These are phyloP conservation scores for Leccinum angustisporum DNA, from an alignment of 1,284 basidiomycete genomes.

Conservation along the genomic window DNA sequence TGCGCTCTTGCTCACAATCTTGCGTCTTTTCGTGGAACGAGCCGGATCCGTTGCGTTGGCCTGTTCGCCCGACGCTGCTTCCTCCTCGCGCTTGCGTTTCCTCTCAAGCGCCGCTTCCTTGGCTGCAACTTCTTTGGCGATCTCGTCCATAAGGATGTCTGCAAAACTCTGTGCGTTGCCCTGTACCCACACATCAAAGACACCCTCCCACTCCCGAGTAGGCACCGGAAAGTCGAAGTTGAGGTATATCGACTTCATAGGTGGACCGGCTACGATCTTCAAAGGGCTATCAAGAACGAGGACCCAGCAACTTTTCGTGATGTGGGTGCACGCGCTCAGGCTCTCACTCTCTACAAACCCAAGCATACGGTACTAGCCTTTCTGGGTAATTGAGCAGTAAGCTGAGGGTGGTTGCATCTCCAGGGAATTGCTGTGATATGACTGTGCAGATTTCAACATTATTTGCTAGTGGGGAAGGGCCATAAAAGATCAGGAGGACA, in stretches of 20 bases:
- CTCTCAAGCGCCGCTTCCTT: conserved; percentile 53
- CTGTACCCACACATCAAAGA: conserved; percentile 90
- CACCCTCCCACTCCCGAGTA: conserved; percentile 84
- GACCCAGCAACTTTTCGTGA: too few species aligned
- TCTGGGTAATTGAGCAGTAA: too few species aligned
- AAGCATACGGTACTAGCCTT: too few species aligned
- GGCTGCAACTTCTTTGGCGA: conserved; percentile 49
- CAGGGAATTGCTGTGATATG: too few species aligned
- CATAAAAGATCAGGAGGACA: too few species aligned
- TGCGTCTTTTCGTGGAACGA: conserved; percentile 27
- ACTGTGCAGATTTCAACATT: too few species aligned
- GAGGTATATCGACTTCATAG: conserved; percentile 77
- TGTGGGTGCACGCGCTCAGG: too few species aligned
- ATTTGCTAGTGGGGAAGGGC: too few species aligned
- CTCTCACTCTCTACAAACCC: too few species aligned
- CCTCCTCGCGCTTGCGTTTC: conserved; percentile 51
- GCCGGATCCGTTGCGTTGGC: conserved; percentile 15
- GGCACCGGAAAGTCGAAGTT: conserved; percentile 90
- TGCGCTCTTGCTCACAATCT: conserved; percentile 19
- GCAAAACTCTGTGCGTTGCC: conserved; percentile 87
- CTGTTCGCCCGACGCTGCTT: conserved; percentile 18
- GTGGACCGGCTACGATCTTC: conserved; percentile 19
- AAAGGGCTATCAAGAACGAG: too few species aligned
- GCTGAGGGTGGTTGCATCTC: too few species aligned
- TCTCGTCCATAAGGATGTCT: conserved; percentile 52